Base-by-base conservation (phyloP, 176 grass and related monocot species). In the Oryza australiensis region DNA sequence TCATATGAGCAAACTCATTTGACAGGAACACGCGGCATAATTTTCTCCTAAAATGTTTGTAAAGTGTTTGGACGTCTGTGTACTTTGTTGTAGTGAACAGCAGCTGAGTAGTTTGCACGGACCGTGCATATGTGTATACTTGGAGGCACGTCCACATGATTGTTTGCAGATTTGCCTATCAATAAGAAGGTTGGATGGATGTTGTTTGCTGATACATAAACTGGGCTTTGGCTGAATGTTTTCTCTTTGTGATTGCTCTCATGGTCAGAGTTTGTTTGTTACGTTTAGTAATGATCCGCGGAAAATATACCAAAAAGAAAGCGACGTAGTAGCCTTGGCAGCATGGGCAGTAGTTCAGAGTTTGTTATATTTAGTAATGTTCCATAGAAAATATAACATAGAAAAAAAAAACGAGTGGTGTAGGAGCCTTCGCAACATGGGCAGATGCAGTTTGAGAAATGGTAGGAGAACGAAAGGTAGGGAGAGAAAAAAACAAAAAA, bases 91-190 rank as follows among this genome's bases (percentile, higher is more conserved):
- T 10, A 9, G 33, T 38, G n/a, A 38, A 35, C 55, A 49, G 0
- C 57, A 65, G 7, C 40, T 60, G 20, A 59, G 53, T 60, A 60
- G 55, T 62, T 5, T 55, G 51, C 80, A 64, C 24, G 72, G 42
- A 22, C 64, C 24, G 60, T 81, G 62, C 26, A 18, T 83, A 18
- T 83, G 70, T 86, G 65, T 63, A 81, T 81, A 76, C 64, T 42
- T 65, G 70, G 70, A 29, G 3, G 33, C 20, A 71, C 62, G 30
- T 57, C 20, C 37, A 40, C 1, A 43, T 11, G 18, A 42, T 79
- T 73, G 75, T 22, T 48, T 46, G 26, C 28, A 68, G 34, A 57
- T 55, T 55, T 85, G 64, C 14, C 37, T 34, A 41, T 57, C 33
- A 73, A 83, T 27, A 78, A 85, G 35, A 81, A 27, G 24, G n/a